Conservation (phyloP, 2,329 filamentous ascomycete species). For the Tolypocladium nubicola region DNA sequence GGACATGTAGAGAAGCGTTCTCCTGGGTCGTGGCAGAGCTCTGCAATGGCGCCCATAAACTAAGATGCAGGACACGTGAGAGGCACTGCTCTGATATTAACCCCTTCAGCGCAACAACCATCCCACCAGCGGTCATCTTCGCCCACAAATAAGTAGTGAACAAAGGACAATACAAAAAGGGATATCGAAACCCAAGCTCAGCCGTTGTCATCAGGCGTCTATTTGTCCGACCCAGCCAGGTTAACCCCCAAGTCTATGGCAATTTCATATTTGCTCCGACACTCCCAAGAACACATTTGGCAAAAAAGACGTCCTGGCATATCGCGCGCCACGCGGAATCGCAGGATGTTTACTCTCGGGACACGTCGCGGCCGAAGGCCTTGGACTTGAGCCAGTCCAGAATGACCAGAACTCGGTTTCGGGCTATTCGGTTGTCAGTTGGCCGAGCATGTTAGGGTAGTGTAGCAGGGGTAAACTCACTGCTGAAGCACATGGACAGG, state of each 20-base stretch:
- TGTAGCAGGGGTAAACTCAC: conserved; percentile 46
- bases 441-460: background rate
- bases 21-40: no score
- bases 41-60: no score
- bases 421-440: conserved; percentile 41
- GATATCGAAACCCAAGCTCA: background rate
- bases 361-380: conserved; percentile 91
- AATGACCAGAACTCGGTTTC: conserved; percentile 86
- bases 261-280: conserved; percentile 1
- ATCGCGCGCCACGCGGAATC: background rate
- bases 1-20: no score
- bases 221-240: conserved; percentile 2
- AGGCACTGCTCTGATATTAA: background rate
- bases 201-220: background rate
- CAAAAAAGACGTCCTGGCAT: background rate
- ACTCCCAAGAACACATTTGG: background rate
- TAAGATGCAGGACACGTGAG: background rate
- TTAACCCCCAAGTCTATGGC: conserved; percentile 5
- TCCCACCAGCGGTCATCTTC: background rate
- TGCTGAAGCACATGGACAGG: conserved; percentile 99
- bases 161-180: background rate
- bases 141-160: background rate
- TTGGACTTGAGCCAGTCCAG: conserved; percentile 97
- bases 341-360: conserved; percentile 52
- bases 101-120: background rate